Evolutionary conservation across 495 filamentous ascomycete species (phyloP).

Genomic region (Niebla homalea): DNA sequence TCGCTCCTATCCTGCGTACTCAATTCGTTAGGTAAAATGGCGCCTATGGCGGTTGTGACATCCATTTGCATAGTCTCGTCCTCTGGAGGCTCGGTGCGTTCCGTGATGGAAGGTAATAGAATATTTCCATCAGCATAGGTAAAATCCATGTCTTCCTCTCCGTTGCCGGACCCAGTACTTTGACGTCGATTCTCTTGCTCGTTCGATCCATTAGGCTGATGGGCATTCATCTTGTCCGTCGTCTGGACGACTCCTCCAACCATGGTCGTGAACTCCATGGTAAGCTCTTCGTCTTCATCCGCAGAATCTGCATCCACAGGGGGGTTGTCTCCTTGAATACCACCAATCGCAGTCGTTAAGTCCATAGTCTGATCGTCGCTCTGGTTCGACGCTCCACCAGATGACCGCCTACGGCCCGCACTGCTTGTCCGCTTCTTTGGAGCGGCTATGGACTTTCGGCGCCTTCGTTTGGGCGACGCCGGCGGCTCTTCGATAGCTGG

Average conservation of each 20-base stretch:
- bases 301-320: constrained; percentile 3
- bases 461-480: constrained; percentile 19
- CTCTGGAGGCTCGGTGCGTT: constrained; percentile 27
- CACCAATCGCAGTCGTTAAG: constrained; percentile 43
- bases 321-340: constrained; percentile 38
- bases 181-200: constrained; percentile 3
- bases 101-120: constrained; percentile 26
- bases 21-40: constrained; percentile 35
- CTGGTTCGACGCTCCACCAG: constrained; percentile 10
- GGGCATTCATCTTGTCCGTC: not conserved
- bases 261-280: constrained; percentile 69
- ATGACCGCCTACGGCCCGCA: constrained; percentile 13
- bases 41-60: constrained; percentile 44
- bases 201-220: not conserved
- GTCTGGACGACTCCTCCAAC: constrained; percentile 49
- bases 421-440: constrained; percentile 12
- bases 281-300: constrained; percentile 58
- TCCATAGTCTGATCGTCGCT: constrained; percentile 22
- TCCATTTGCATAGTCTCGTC: constrained; percentile 45
- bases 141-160: constrained; percentile 53
- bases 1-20: constrained; percentile 30
- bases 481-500: constrained; percentile 17
- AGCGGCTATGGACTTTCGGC: constrained; percentile 7
- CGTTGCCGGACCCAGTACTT: constrained; percentile 11
- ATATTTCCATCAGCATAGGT: constrained; percentile 62